phyloP scores from a whole-genome alignment of 2,329 filamentous ascomycete species.

The Aureobasidium musti region DNA sequence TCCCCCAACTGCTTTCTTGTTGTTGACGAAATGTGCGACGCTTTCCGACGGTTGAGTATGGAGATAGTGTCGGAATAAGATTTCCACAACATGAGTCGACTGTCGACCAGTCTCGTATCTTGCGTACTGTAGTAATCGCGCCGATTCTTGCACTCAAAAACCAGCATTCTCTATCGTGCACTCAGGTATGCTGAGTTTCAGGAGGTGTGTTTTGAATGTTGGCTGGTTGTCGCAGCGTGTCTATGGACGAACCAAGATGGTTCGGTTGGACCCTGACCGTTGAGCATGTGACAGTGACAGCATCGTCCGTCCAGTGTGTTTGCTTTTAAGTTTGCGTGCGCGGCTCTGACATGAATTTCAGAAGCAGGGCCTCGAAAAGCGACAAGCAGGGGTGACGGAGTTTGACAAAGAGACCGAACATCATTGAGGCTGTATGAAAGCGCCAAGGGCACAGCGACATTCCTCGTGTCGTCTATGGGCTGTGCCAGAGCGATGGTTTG shows the following conservation, averaged over 20 bases:
- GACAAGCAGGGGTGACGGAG: not conserved
- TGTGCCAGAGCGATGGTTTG: constrained; percentile 3
- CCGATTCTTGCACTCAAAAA: not conserved
- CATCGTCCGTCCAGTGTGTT: not conserved
- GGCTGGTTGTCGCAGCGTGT: not conserved
- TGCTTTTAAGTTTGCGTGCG: constrained; percentile 10
- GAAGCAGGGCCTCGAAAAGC: not conserved
- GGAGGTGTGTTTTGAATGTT: not conserved
- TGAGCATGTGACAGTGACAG: constrained; percentile 26
- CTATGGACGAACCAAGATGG: not conserved
- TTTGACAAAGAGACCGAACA: not conserved
- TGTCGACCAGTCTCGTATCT: not conserved
- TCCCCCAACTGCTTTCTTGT: not conserved
- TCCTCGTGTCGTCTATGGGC: not conserved
- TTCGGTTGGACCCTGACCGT: not conserved
- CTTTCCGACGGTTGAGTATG: not conserved
- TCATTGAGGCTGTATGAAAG: not conserved
- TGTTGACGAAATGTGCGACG: not conserved
- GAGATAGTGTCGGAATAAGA: not conserved
- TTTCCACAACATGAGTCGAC: too few species aligned
- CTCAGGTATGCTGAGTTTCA: not conserved
- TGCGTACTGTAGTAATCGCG: not conserved
- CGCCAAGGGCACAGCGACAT: constrained; percentile 21
- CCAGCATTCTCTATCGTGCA: not conserved
- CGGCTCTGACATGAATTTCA: not conserved